Conservation (phyloP, 2,329 filamentous ascomycete genomes). For the Exserohilum rostratum region DNA sequence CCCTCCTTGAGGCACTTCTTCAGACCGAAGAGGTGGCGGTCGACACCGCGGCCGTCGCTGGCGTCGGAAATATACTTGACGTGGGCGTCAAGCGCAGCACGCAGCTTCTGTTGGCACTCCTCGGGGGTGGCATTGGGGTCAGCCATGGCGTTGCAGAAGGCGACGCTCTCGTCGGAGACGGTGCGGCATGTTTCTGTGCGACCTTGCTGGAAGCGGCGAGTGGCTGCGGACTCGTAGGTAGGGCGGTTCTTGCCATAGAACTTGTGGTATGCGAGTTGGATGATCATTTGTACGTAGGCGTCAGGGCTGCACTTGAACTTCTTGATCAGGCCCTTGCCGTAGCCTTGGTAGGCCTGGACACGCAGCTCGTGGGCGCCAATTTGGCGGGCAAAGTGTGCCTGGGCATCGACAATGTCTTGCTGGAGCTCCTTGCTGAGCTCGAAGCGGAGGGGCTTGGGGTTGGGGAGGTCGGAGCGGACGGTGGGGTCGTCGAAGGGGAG, state of each 20-base stretch:
- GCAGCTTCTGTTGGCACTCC: slow-evolving; percentile 75
- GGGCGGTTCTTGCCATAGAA: slow-evolving; percentile 98
- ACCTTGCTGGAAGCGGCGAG: slow-evolving; percentile 92
- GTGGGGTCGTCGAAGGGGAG: slow-evolving; percentile 82
- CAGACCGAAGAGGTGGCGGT: slow-evolving; percentile 94
- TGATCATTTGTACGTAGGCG: slow-evolving; percentile 97
- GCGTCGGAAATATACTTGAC: slow-evolving; percentile 90
- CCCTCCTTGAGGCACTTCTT: slow-evolving; percentile 85
- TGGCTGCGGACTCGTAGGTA: slow-evolving; percentile 96
- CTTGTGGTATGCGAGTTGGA: slow-evolving; percentile 97
- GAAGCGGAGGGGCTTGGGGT: slow-evolving; percentile 80
- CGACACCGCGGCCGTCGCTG: slow-evolving; percentile 89
- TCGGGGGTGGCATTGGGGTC: slow-evolving; percentile 68
- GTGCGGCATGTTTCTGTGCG: slow-evolving; percentile 94
- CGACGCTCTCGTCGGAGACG: slow-evolving; percentile 88
- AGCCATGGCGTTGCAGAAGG: slow-evolving; percentile 88
- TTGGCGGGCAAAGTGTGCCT: slow-evolving; percentile 77
- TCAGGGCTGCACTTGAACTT: slow-evolving; percentile 99
- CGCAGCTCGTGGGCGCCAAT: slow-evolving; percentile 89
- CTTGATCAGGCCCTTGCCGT: slow-evolving; percentile 98
- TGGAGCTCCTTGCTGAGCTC: slow-evolving; percentile 75
- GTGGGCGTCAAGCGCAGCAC: slow-evolving; percentile 79
- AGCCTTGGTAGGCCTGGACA: slow-evolving; percentile 95
- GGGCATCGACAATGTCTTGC: slow-evolving; percentile 78
- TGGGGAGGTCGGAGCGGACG: slow-evolving; percentile 81